Base-by-base conservation (phyloP, 2,329 filamentous ascomycete genomes). In the Cylindrodendrum hubeiense region DNA sequence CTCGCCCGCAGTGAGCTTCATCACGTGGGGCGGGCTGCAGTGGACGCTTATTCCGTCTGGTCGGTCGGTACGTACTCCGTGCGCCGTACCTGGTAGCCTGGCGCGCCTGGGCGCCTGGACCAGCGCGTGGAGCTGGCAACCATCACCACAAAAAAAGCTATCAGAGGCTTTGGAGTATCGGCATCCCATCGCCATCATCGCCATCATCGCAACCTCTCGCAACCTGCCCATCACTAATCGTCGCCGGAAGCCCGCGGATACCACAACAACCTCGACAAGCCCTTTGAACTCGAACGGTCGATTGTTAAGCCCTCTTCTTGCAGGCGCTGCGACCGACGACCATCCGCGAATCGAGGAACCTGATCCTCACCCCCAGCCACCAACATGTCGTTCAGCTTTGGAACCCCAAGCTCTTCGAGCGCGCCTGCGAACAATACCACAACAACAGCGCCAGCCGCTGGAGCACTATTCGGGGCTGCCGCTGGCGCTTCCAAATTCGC, bases 311-410 rank as follows among this genome's bases (percentile, higher is more conserved):
- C 19, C 39, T 59, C 44, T 58, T 26, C 47, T 41, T 41, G 51
- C 15, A 61, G 59, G 58, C 46, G 62, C 60, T 50, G 50, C 67
- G 63, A 63, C 52, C 60, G 67, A 68, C 59, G 58, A 61, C 52
- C 58, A 30, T 46, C 41, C 41, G 54, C 68, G 56, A 66, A 60
- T 62, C 58, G 64, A 71, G 61, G 68, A 68, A 66, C 59, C 64
- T 66, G 59, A 70, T 71, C 62, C 57, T 65, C 67, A 56, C 41
- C 57, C 43, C 33, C 55, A 67, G 54, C 60, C 58, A 49, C 63
- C 66, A 74, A 60, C 65, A 83, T 83, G 81, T 75, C 79, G 39
- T 83, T 83, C 76, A 79, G 34, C 63, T 83, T 84, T 71, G 75
- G 77, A 66, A 70, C 74, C 60, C 65, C 73, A 63, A 68, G 72